Conservation (phyloP, 331 rosid species). For the Saraca asoca region DNA sequence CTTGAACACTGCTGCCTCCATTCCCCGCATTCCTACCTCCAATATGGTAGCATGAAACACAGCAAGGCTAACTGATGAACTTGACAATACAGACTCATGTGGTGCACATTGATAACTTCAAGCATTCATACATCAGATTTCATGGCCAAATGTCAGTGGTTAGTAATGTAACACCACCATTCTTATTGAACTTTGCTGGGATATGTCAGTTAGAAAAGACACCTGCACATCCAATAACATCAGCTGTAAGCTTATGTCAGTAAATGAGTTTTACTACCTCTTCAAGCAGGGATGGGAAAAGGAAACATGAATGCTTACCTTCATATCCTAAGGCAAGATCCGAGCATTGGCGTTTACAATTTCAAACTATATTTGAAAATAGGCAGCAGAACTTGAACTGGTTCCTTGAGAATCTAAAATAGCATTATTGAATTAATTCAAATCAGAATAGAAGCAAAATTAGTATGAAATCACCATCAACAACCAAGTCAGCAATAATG, state of each 20-base stretch:
- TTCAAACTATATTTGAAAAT: too few species aligned
- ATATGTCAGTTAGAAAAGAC: background rate
- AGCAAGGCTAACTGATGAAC: slow-evolving; percentile 5
- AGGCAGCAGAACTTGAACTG: too few species aligned
- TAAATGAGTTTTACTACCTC: slow-evolving; percentile 6
- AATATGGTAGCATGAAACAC: slow-evolving; percentile 1
- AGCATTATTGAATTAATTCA: too few species aligned
- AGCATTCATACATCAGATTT: slow-evolving; percentile 14
- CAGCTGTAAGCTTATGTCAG: background rate
- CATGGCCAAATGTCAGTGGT: slow-evolving; percentile 6
- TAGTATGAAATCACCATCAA: too few species aligned
- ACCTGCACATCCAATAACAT: background rate
- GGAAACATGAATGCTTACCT: background rate
- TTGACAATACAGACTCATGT: background rate
- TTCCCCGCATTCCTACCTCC: background rate
- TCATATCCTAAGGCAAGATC: slow-evolving; percentile 7
- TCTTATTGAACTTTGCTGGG: background rate
- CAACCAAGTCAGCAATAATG: too few species aligned
- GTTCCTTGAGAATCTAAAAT: too few species aligned
- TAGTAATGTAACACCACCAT: background rate
- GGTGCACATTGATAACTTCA: slow-evolving; percentile 8
- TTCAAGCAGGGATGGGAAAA: background rate
- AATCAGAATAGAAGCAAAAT: too few species aligned
- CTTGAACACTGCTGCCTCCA: slow-evolving; percentile 6
- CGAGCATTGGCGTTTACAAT: background rate